Evolutionary conservation across 305 asterid species (phyloP).

Genomic region (Fraxinus ornus): DNA sequence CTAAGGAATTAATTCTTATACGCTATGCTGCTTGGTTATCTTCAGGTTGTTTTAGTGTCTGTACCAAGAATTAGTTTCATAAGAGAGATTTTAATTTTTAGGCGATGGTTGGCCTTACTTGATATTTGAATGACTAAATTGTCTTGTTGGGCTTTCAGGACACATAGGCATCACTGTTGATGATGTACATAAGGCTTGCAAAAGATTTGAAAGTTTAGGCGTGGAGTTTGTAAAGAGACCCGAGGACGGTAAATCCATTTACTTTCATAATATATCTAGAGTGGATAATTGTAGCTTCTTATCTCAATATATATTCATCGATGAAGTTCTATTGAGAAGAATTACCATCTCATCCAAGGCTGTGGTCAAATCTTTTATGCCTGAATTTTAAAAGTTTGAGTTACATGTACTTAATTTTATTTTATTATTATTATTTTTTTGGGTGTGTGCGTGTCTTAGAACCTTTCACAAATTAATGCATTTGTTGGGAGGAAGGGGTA

Average conservation of each 20-base stretch:
- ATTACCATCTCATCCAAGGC: background rate
- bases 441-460: background rate
- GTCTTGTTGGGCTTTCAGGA: constrained; percentile 44
- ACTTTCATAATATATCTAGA: background rate
- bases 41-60: background rate
- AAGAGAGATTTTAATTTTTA: background rate
- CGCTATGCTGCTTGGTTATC: constrained; percentile 9
- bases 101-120: background rate
- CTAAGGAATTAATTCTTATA: background rate
- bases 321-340: background rate
- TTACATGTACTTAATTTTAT: background rate
- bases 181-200: constrained; percentile 67
- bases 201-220: constrained; percentile 73
- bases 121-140: constrained; percentile 16
- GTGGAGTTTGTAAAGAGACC: constrained; percentile 80
- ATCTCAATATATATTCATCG: background rate
- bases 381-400: background rate
- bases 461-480: background rate
- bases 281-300: background rate
- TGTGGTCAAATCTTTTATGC: background rate
- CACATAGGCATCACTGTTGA: constrained; percentile 84
- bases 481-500: background rate
- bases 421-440: background rate
- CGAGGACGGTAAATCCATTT: constrained; percentile 54
- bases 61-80: background rate